Percentiles rank a stretch among this genome's conserved stretches.
Evolutionary conservation across 768 basidiomycete species (phyloP).

Genomic region (Lanmaoa pseudosensibilis): DNA sequence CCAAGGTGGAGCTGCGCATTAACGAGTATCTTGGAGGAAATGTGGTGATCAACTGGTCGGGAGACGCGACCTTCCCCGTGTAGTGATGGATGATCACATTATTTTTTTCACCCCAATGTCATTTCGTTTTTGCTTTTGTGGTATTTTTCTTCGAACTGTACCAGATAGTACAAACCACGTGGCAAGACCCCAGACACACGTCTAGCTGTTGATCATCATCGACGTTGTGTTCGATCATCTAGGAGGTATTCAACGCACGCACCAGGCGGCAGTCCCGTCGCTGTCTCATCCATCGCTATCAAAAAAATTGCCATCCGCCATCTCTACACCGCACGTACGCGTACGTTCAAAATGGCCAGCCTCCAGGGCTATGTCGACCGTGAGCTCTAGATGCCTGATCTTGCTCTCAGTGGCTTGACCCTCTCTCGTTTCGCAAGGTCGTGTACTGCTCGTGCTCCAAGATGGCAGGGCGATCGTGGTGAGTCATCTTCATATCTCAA

Average conservation of each 20-base stretch:
- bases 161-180: not conserved
- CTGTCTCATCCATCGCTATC: too few relatives aligned
- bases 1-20: too few relatives aligned
- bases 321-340: slow-evolving; percentile 14
- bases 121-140: too few relatives aligned
- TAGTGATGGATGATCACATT: too few relatives aligned
- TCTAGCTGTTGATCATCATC: too few relatives aligned
- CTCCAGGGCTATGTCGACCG: slow-evolving; percentile 92
- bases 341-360: slow-evolving; percentile 64
- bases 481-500: slow-evolving; percentile 30
- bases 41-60: too few relatives aligned
- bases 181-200: not conserved
- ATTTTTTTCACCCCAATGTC: too few relatives aligned
- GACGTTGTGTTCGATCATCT: not conserved
- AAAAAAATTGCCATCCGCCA: slow-evolving; percentile 2
- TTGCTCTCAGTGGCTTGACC: not conserved
- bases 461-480: slow-evolving; percentile 96
- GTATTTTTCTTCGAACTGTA: too few relatives aligned
- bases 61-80: too few relatives aligned
- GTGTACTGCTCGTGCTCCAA: slow-evolving; percentile 91
- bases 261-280: too few relatives aligned
- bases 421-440: slow-evolving; percentile 48
- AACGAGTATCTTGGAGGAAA: too few relatives aligned
- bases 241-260: not conserved
- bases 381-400: slow-evolving; percentile 34